Percentiles rank a stretch among this genome's conserved stretches.
These are phyloP conservation scores for Cryptococcus deneoformans DNA, from an alignment of 1,284 basidiomycete species.

Conservation along the genomic window DNA sequence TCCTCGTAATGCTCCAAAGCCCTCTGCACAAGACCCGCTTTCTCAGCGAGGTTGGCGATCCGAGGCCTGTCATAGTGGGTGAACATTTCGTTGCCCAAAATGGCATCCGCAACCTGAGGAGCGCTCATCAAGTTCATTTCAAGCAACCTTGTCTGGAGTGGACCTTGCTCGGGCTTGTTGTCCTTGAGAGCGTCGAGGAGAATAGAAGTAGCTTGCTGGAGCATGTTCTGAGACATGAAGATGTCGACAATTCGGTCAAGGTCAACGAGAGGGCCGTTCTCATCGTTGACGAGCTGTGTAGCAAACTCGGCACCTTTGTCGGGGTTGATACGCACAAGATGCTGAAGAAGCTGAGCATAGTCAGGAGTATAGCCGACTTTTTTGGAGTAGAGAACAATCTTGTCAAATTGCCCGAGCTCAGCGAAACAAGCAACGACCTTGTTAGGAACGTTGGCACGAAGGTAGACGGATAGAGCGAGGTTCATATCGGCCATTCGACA, in stretches of 20 bases:
- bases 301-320: constrained; percentile 99
- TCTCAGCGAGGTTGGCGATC: constrained; percentile 98
- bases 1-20: constrained; percentile 99
- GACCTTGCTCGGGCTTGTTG: constrained; percentile 96
- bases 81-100: constrained; percentile 99
- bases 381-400: constrained; percentile 97
- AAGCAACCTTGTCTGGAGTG: constrained; percentile 90
- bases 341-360: constrained; percentile 92
- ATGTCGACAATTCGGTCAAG: constrained; percentile 96
- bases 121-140: constrained; percentile 99
- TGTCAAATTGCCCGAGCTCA: constrained; percentile 97
- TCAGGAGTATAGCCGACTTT: constrained; percentile 95
- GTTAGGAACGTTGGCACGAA: constrained; percentile 97
- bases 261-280: constrained; percentile 88
- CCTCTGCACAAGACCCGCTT: constrained; percentile 92
- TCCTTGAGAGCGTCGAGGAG: constrained; percentile 98
- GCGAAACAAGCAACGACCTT: constrained; percentile 99
- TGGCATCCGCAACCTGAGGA: constrained; percentile 98
- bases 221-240: constrained; percentile 99
- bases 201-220: constrained; percentile 98
- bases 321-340: constrained; percentile 93
- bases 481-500: constrained; percentile 91
- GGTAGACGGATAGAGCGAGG: constrained; percentile 96
- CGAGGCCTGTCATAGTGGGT: constrained; percentile 94
- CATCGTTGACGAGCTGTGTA: constrained; percentile 90